Evolutionary conservation across 164 flowering plant species (phyloP).

Genomic region (Vitis labrusca): DNA sequence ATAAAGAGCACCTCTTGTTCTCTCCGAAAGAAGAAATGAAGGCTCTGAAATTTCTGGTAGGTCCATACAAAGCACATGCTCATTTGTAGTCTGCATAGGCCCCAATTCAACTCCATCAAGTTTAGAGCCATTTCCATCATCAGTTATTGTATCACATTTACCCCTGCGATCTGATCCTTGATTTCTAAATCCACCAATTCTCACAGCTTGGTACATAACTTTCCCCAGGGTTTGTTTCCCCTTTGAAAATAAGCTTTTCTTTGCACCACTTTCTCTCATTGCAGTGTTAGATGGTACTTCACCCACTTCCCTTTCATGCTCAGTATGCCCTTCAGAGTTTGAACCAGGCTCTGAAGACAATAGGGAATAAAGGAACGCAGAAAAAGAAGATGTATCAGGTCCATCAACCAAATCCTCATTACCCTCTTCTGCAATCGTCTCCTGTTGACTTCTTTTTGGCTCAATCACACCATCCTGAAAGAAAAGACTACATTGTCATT

Average conservation of each 20-base stretch:
- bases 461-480: constrained; percentile 44
- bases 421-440: constrained; percentile 38
- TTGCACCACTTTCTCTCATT: constrained; percentile 41
- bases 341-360: constrained; percentile 54
- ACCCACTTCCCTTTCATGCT: constrained; percentile 18
- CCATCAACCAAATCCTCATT: constrained; percentile 44
- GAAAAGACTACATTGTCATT: constrained; percentile 2
- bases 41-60: constrained; percentile 80
- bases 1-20: constrained; percentile 54
- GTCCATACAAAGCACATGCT: constrained; percentile 12
- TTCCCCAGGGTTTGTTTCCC: constrained; percentile 67
- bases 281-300: constrained; percentile 25
- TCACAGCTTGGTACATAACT: constrained; percentile 58
- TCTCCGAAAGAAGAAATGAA: constrained; percentile 78
- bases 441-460: constrained; percentile 29
- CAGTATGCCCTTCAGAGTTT: constrained; percentile 27
- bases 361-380: constrained; percentile 81
- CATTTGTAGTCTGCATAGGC: constrained; percentile 32
- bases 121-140: constrained; percentile 29
- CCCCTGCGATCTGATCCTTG: constrained; percentile 35
- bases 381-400: constrained; percentile 95
- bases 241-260: constrained; percentile 62
- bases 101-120: constrained; percentile 42
- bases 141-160: constrained; percentile 29
- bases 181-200: constrained; percentile 43